A percentile compares a stretch with the other conserved stretches of the same genome.
These are phyloP conservation scores for Syzygium grande DNA, from an alignment of 345 rosid genomes.

Conservation along the genomic window DNA sequence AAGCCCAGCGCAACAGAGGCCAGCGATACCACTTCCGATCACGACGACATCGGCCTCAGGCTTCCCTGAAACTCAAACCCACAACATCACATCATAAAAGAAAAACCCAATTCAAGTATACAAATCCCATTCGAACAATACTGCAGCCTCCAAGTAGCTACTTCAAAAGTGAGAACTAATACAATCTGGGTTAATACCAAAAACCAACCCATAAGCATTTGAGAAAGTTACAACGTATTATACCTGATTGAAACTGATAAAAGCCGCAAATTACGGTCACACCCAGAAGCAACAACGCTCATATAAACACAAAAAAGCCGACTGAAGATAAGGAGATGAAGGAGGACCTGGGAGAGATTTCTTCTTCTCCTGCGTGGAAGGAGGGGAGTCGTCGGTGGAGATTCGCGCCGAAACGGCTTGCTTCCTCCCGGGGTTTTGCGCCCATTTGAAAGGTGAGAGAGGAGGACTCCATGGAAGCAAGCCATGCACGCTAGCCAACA, in stretches of 20 bases:
- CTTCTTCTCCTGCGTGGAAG: background rate
- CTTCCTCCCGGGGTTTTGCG: background rate
- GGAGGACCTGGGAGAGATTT: constrained; percentile 1
- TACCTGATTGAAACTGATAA: background rate
- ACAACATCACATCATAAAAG: constrained; percentile 6
- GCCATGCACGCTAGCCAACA: background rate
- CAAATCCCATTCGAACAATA: background rate
- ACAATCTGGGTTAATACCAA: background rate
- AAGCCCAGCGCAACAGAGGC: constrained; percentile 83
- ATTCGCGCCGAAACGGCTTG: background rate
- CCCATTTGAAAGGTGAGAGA: background rate
- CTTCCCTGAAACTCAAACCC: constrained; percentile 32
- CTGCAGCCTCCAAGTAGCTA: background rate
- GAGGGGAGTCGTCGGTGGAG: background rate
- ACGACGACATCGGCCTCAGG: constrained; percentile 84
- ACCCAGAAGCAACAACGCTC: background rate
- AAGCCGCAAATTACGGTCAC: background rate
- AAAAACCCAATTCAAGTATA: background rate
- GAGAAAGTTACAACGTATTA: background rate
- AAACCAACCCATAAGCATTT: background rate
- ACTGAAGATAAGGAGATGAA: background rate
- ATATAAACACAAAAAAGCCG: background rate
- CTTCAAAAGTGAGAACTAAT: background rate
- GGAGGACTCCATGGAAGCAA: background rate
- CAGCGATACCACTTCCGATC: constrained; percentile 86